Base-by-base conservation (phyloP, 108 stramenopile genomes). In the Asterionellopsis glacialis region DNA sequence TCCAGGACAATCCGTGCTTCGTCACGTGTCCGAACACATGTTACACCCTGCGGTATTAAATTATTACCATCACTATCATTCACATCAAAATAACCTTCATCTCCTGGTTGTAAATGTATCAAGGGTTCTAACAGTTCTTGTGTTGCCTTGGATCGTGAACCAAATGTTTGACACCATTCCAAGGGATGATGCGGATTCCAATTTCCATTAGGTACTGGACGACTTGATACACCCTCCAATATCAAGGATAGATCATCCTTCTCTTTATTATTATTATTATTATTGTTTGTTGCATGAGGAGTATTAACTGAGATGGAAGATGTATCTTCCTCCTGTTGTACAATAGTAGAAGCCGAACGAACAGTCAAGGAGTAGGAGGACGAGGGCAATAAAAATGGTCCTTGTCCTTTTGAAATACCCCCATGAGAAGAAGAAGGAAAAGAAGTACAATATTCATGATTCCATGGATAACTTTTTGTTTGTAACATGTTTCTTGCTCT, bases 71-170 rank as follows among this genome's bases (percentile, higher is more conserved):
- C 49, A 9, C 64, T 64, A 11, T 77, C 63, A 5, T 47, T 40
- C 1, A 77, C 70, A 57, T 84, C 81, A 55, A 83, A 81, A 41
- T 88, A 87, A 1, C 82, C 84, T 43, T 81, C 84, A 69, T 92
- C 85, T 12, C 84, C 87, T 0, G 79, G 77, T 62, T 65, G 39
- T 13, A 93, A 57, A 2, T 49, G 69, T 4, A 69, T 70, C 21
- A 78, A 33, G 1, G 72, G 39, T 50, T 76, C 42, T 11, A 86
- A 43, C 14, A 62, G 56, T 1, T 55, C 54, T 18, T 72, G 55
- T 22, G 63, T 67, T 58, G 75, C 72, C 45, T 67, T 57, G 40
- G 75, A 78, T 1, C 91, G 73, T 13, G 73, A 57, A 16, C 91
- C 91, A 67, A 92, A 92, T 25, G 71, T 60, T 51, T 73, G 65